Base-by-base conservation (phyloP, 768 basidiomycete species). In the Auricularia auricula-judae region DNA sequence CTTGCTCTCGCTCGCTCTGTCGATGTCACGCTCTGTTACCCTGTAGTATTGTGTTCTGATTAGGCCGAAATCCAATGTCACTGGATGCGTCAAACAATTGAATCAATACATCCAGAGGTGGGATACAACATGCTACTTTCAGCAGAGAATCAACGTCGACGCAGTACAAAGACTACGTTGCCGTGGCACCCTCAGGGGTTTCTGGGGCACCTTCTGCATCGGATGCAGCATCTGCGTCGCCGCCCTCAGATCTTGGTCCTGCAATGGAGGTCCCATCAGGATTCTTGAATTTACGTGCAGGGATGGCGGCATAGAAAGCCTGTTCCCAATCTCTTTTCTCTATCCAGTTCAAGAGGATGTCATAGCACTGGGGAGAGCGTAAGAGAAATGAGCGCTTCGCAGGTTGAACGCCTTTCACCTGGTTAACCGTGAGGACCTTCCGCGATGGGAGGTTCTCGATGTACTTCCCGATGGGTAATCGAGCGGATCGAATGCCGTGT, bases 381-480 rank as follows among this genome's bases (percentile, higher is more conserved):
- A 12, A 33, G 61, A 18, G 39, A 42, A 42, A 7, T 42, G 39
- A 14, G 39, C 39, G 12, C 29, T 29, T 63, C 21, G n/a, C 43
- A 58, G 61, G 23, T 60, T 36, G 62, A 21, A 63, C 54, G 62
- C 61, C 64, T 54, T 34, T 36, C 23, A 83, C 84, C 76, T 98
- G 97, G 74, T 99, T 98, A 63, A 99, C 94, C 1, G 97, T 99
- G 67, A 99, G 80, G 36, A 99, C 93, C 71, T 98, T 98, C 66
- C 97, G 86, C 10, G 95, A 94, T 36, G 87, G 82, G 65, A 99
- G 79, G 60, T 88, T 82, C 54, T 87, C 81, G 42, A 98, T 78
- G 73, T 91, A 97, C 64, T 86, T 87, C n/a, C 93, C 91, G 63
- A 99, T 98, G 3, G 97, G 97, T 63, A 99, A 83, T 61, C 91